Evolutionary conservation across 768 basidiomycete genomes (phyloP), one percentile per base, ranked within the genome.

Genomic region (Calocera cornea): DNA sequence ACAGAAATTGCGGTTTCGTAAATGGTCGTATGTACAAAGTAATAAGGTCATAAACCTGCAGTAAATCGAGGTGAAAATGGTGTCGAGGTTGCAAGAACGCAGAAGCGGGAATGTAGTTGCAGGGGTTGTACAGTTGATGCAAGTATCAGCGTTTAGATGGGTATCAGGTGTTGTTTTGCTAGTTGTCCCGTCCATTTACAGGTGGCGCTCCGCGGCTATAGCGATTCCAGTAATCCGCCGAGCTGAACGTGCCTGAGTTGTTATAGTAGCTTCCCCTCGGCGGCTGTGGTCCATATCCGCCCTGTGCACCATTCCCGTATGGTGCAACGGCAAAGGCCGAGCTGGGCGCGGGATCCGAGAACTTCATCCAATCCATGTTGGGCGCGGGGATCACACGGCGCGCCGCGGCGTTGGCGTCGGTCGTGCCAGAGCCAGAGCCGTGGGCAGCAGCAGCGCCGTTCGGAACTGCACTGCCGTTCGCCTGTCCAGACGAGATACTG

Each of bases 351-450:
- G 54, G 54, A 60, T 60, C 54, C 14, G 54, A 16, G 54, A 60
- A 60, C 54, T 60, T 60, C 54, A 60, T 60, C 54, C 54, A 60
- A 27, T 60, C 54, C 54, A 60, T 60, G 54, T 60, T 60, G 7
- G 54, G 54, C 10, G 54, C 54, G 2, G 54, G 54, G 10, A 60
- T 60, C 54, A 60, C 54, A 29, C 54, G 54, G 8, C 54, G 54
- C 8, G 54, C 54, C 31, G 54, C 54, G 31, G 54, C 54, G 22
- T 60, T 60, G 27, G 54, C 19, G 54, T 33, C 54, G 2, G 54
- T 60, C 7, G 54, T 60, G 10, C 14, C 11, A 12, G 54, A 60
- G 2, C 54, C 54, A 27, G 7, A 5, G 27, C 54, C 44, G 19
- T 17, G 44, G 24, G 24, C 44, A 24, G 24, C 16, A 24, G 44